Percentiles rank a stretch among this genome's conserved stretches.
These are phyloP conservation scores for Chlamydomonas reinhardtii DNA, from an alignment of 163 green algal species.

Conservation along the genomic window DNA sequence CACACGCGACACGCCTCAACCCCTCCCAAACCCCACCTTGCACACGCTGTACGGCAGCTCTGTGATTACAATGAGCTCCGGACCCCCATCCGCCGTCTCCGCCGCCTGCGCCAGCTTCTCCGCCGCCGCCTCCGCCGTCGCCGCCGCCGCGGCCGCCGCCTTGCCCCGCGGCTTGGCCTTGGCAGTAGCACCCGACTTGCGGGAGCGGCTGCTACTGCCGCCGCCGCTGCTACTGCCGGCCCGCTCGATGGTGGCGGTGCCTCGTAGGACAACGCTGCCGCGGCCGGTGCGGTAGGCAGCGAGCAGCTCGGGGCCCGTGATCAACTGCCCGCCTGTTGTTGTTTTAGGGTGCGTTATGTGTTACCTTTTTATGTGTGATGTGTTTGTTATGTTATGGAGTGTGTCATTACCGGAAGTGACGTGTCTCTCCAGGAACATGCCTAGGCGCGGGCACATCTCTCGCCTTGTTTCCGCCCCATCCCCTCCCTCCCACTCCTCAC, in stretches of 20 bases:
- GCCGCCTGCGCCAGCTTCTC: constrained; percentile 54
- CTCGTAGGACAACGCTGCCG: constrained; percentile 84
- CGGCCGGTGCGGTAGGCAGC: constrained; percentile 83
- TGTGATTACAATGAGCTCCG: constrained; percentile 85
- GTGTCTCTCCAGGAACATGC: too few species aligned
- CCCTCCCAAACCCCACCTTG: too few species aligned
- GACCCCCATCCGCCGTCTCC: constrained; percentile 72
- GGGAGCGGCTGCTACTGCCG: constrained; percentile 1
- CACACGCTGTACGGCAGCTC: constrained; percentile 95
- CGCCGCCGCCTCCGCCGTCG: constrained; percentile 68
- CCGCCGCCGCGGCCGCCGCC: constrained; percentile 69
- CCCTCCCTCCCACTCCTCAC: too few species aligned
- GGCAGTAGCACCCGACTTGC: not conserved
- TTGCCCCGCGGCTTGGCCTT: not conserved
- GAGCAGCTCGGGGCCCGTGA: constrained; percentile 69
- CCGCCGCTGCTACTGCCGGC: constrained; percentile 6
- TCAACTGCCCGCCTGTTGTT: constrained; percentile 78
- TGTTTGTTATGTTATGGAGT: not conserved
- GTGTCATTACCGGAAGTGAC: constrained; percentile 70
- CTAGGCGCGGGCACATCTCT: too few species aligned
- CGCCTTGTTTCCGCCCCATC: too few species aligned
- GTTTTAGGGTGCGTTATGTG: not conserved
- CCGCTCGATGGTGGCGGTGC: constrained; percentile 83
- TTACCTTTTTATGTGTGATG: not conserved
- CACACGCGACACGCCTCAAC: too few species aligned